Conservation (phyloP, 306 rosid species). For the Delonix regia region DNA sequence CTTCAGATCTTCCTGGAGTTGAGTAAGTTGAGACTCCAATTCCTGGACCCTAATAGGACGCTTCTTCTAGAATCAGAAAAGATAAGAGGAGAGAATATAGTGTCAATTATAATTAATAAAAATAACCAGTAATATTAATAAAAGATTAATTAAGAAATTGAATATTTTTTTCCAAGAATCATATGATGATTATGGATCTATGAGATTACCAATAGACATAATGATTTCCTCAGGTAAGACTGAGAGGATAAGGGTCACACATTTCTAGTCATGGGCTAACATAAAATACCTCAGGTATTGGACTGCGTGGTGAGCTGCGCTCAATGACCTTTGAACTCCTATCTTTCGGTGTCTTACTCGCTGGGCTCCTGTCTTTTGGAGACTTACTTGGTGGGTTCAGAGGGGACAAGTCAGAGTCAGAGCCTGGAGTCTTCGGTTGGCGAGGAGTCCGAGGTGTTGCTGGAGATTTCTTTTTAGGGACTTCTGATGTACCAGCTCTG, state of each 20-base stretch:
- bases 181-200: background rate
- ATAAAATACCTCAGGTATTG: conserved; percentile 63
- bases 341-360: conserved; percentile 61
- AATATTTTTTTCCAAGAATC: background rate
- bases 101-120: background rate
- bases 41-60: conserved; percentile 60
- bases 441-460: conserved; percentile 58
- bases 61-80: conserved; percentile 59
- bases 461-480: conserved; percentile 68
- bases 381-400: conserved; percentile 53
- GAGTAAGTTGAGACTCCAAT: conserved; percentile 66
- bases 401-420: conserved; percentile 53
- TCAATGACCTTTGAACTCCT: conserved; percentile 62
- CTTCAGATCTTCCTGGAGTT: conserved; percentile 77
- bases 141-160: background rate
- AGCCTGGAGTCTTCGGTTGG: conserved; percentile 51
- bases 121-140: background rate
- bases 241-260: too few species aligned
- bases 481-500: conserved; percentile 65
- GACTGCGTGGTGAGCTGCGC: conserved; percentile 65
- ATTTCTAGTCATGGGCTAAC: background rate
- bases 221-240: background rate
- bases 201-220: conserved; percentile 9
- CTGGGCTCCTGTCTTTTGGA: conserved; percentile 35
- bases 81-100: conserved; percentile 8